Evolutionary conservation across 2,329 filamentous ascomycete genomes (phyloP).

Genomic region (Ceratocystis diversiconidia): DNA sequence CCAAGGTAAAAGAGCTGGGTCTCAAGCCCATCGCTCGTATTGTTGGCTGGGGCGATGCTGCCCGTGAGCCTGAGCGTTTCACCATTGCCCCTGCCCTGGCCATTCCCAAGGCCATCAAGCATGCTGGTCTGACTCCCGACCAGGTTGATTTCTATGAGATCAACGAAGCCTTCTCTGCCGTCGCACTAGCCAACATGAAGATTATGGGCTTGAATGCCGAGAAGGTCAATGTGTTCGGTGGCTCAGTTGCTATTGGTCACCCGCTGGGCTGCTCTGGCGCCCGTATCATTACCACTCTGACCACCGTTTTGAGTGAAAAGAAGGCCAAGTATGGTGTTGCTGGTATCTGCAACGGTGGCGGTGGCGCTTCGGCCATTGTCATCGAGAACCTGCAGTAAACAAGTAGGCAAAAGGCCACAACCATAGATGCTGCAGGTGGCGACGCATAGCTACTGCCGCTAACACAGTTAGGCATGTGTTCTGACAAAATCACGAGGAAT

Average conservation of each 20-base stretch:
- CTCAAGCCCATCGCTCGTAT: conserved; percentile 93
- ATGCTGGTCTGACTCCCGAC: conserved; percentile 66
- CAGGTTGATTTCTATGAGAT: conserved; percentile 92
- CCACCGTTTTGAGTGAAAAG: conserved; percentile 79
- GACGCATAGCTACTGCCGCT: not conserved
- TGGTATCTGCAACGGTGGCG: conserved; percentile 95
- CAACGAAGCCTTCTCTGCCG: conserved; percentile 97
- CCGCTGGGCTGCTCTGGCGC: conserved; percentile 88
- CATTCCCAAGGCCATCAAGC: conserved; percentile 93
- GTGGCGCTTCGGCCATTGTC: conserved; percentile 85
- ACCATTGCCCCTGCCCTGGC: conserved; percentile 86
- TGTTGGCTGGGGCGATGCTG: conserved; percentile 91
- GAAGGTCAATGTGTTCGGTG: conserved; percentile 90
- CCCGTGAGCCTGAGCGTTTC: conserved; percentile 83
- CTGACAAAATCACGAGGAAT: conserved; percentile 4
- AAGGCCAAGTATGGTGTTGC: conserved; percentile 86
- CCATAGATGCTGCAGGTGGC: not conserved
- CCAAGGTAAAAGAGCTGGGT: conserved; percentile 79
- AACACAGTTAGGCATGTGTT: not conserved
- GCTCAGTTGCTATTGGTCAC: conserved; percentile 90
- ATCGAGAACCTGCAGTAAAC: conserved; percentile 57
- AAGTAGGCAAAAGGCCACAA: not conserved
- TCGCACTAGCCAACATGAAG: conserved; percentile 93
- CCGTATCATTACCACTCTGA: conserved; percentile 78
- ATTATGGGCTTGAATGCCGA: conserved; percentile 63